Evolutionary conservation across 305 asterid species (phyloP).

Genomic region (Fraxinus albicans): DNA sequence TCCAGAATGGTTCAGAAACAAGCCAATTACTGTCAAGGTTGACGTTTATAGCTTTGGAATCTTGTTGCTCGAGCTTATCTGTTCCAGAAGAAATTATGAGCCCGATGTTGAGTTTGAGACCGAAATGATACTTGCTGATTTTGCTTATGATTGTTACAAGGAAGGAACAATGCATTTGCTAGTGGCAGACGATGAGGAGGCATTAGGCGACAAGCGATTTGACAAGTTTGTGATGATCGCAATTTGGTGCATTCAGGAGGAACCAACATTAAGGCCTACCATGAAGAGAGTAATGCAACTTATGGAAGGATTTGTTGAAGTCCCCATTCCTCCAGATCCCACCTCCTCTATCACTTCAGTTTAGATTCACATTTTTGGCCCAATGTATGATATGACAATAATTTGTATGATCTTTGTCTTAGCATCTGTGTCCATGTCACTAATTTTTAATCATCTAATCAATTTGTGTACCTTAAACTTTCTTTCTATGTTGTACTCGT

Average conservation of each 20-base stretch:
- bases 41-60: constrained; percentile 39
- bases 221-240: constrained; percentile 17
- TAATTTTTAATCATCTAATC: not conserved
- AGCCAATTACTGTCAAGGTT: constrained; percentile 22
- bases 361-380: not conserved
- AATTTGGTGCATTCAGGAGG: constrained; percentile 40
- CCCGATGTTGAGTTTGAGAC: too few relatives aligned
- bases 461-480: not conserved
- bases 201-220: not conserved
- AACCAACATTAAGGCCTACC: constrained; percentile 28
- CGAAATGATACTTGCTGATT: not conserved
- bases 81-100: not conserved
- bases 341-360: not conserved
- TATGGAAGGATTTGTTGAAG: constrained; percentile 34
- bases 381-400: not conserved
- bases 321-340: constrained; percentile 24
- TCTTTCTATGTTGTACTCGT: constrained; percentile 4
- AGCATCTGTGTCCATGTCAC: not conserved
- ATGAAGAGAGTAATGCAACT: constrained; percentile 36
- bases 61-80: constrained; percentile 27
- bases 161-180: not conserved
- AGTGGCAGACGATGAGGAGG: not conserved
- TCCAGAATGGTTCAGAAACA: constrained; percentile 34
- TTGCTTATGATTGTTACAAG: not conserved
- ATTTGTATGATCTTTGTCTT: not conserved